Conservation (phyloP, 352 stramenopile genomes). For the Elongisporangium prolatum region DNA sequence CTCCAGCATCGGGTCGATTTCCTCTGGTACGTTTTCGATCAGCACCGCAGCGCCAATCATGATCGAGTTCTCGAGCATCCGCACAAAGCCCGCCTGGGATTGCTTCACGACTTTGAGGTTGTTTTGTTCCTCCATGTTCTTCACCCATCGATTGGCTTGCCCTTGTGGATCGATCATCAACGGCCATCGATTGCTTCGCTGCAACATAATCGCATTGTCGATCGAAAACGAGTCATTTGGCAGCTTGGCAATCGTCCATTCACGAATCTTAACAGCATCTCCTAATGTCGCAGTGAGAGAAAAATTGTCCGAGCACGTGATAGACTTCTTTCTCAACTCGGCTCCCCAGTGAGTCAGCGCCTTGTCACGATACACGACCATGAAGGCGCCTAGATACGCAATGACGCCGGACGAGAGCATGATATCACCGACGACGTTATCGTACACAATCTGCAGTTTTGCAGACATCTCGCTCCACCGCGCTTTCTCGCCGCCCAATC, state of each 20-base stretch:
- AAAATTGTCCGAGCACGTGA: constrained; percentile 80
- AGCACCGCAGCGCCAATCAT: constrained; percentile 91
- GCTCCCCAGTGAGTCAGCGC: constrained; percentile 84
- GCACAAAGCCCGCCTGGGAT: constrained; percentile 91
- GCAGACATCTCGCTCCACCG: constrained; percentile 90
- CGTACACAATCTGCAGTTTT: constrained; percentile 80
- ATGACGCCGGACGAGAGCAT: constrained; percentile 93
- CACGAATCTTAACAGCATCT: constrained; percentile 90
- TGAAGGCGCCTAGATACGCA: constrained; percentile 93
- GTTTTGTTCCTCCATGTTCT: constrained; percentile 91
- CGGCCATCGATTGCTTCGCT: constrained; percentile 89
- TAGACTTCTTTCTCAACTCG: constrained; percentile 51
- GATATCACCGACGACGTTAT: constrained; percentile 92
- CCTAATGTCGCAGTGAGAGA: constrained; percentile 86
- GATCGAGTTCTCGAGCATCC: constrained; percentile 94
- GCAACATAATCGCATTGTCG: constrained; percentile 94
- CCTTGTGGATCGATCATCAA: constrained; percentile 97
- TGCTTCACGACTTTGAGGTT: constrained; percentile 93
- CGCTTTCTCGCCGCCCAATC: constrained; percentile 91
- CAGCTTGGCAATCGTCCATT: constrained; percentile 94
- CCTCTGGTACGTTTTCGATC: constrained; percentile 93
- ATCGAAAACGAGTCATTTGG: constrained; percentile 95
- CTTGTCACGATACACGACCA: constrained; percentile 85
- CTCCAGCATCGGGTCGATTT: constrained; percentile 93
- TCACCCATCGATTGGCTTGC: constrained; percentile 94